phyloP scores from a whole-genome alignment of 306 rosid genomes.

The Cercis canadensis region DNA sequence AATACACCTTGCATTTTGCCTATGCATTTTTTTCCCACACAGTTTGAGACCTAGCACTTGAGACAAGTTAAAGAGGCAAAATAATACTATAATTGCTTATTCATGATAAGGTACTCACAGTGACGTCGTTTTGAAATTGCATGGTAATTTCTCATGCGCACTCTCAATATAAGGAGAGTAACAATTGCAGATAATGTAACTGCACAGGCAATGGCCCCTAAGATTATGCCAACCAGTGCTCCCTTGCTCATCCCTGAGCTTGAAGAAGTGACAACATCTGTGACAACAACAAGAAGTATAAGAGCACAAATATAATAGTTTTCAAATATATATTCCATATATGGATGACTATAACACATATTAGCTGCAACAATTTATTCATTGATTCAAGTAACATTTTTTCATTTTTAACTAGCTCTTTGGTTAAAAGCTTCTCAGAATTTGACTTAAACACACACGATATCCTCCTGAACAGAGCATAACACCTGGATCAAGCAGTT shows the following conservation, averaged over 20 bases:
- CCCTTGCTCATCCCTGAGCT: conserved; percentile 67
- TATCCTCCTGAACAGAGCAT: too few species aligned
- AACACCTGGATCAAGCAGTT: too few species aligned
- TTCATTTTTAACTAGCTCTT: too few species aligned
- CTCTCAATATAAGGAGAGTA: conserved; percentile 66
- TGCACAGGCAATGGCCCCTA: conserved; percentile 79
- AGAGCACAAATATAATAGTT: conserved; percentile 31
- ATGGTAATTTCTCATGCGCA: conserved; percentile 37
- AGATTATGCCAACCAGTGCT: conserved; percentile 69
- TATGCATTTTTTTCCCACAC: background rate
- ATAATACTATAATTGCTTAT: conserved; percentile 25
- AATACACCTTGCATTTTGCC: conserved; percentile 13
- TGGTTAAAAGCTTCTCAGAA: too few species aligned
- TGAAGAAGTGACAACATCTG: conserved; percentile 45
- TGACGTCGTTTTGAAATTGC: conserved; percentile 61
- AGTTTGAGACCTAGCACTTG: background rate
- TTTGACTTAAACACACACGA: too few species aligned
- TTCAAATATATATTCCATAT: conserved; percentile 13
- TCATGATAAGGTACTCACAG: conserved; percentile 65
- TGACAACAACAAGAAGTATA: conserved; percentile 37
- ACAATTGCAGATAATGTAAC: conserved; percentile 65
- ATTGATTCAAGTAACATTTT: background rate
- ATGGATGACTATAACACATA: conserved; percentile 6
- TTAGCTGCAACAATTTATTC: too few species aligned
- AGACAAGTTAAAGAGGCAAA: conserved; percentile 24